A percentile compares a stretch with the other conserved stretches of the same genome.
These are phyloP conservation scores for Solanum virginianum DNA, from an alignment of 257 asterid species.

Conservation along the genomic window DNA sequence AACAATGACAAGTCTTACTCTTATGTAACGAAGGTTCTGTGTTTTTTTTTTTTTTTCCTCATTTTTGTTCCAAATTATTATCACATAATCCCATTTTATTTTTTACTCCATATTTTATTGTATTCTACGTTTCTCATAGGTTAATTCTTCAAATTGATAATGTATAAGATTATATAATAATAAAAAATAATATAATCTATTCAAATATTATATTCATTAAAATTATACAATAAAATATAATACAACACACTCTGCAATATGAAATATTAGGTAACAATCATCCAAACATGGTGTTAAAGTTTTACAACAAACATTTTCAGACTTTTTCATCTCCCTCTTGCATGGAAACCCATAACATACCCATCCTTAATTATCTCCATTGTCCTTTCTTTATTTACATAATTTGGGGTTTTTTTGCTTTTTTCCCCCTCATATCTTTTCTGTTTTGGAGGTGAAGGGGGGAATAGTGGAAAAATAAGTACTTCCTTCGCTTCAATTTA, in stretches of 20 bases:
- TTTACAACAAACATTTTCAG: not conserved
- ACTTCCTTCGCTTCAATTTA: not conserved
- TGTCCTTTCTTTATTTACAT: not conserved
- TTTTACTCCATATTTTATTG: not conserved
- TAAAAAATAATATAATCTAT: not conserved
- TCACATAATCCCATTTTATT: no score
- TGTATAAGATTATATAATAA: not conserved
- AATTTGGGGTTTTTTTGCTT: not conserved
- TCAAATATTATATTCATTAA: not conserved
- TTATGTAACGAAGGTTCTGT: no score
- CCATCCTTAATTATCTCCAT: conserved; percentile 27
- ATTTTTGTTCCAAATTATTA: no score
- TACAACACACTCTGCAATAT: not conserved
- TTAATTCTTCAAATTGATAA: not conserved
- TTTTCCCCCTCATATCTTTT: not conserved
- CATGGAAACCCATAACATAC: conserved; percentile 44
- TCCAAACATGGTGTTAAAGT: not conserved
- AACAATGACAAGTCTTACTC: no score
- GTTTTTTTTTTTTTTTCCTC: not conserved
- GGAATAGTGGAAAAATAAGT: not conserved
- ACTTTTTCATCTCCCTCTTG: not conserved
- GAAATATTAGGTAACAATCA: not conserved
- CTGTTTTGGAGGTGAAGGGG: not conserved
- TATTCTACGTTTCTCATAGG: not conserved
- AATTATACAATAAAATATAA: not conserved